Evolutionary conservation across 2,329 filamentous ascomycete species (phyloP).

Genomic region (Clarireedia sp.): DNA sequence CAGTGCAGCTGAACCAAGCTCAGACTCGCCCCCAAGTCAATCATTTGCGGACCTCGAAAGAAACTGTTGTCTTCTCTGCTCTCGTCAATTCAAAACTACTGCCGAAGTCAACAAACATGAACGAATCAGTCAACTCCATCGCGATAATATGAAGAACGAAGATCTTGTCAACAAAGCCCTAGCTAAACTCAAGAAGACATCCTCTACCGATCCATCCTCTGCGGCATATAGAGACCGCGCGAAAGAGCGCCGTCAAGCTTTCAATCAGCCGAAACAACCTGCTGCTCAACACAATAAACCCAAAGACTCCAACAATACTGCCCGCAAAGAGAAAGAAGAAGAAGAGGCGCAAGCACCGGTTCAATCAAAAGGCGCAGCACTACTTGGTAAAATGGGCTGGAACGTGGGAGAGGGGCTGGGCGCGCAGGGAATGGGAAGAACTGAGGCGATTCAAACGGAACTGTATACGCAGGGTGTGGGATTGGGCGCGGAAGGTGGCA

Average conservation of each 20-base stretch:
- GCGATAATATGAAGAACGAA: conserved; percentile 44
- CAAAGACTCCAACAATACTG: conserved; percentile 19
- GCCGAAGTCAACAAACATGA: conserved; percentile 53
- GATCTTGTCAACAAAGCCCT: conserved; percentile 35
- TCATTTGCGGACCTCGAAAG: conserved; percentile 54
- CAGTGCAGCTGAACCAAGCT: conserved; percentile 14
- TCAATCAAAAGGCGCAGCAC: conserved; percentile 55
- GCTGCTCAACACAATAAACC: conserved; percentile 30
- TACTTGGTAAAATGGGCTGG: conserved; percentile 70
- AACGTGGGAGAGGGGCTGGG: conserved; percentile 57
- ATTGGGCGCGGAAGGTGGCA: conserved; percentile 60
- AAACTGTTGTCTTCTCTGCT: conserved; percentile 54
- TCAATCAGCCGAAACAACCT: conserved; percentile 52
- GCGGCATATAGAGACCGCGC: conserved; percentile 48
- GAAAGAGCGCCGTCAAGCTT: conserved; percentile 55
- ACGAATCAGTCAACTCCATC: conserved; percentile 48
- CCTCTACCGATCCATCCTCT: conserved; percentile 8
- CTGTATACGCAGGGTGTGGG: conserved; percentile 63
- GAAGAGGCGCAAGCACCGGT: conserved; percentile 31
- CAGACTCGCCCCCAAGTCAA: conserved; percentile 35
- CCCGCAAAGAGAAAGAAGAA: conserved; percentile 28
- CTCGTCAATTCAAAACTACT: conserved; percentile 46
- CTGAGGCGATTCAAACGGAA: conserved; percentile 54
- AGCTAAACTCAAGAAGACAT: conserved; percentile 31
- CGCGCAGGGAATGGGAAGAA: conserved; percentile 53